phyloP scores from a whole-genome alignment of 2,329 filamentous ascomycete species.

The Sporothrix pallida region DNA sequence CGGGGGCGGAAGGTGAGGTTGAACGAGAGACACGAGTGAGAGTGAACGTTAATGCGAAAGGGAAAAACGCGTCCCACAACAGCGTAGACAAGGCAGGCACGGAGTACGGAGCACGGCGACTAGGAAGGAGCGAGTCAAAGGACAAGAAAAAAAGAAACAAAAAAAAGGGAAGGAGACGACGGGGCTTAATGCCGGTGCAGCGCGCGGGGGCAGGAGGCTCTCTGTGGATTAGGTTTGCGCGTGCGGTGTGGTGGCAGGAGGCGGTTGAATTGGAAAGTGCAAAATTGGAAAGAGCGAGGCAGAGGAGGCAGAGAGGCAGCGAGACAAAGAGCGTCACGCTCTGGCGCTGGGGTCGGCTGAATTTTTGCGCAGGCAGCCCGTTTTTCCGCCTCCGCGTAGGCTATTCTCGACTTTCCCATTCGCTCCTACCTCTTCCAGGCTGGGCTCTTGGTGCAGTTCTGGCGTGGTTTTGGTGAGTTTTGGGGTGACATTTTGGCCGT shows the following conservation, averaged over 20 bases:
- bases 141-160: background rate
- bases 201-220: constrained; percentile 7
- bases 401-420: background rate
- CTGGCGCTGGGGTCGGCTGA: constrained; percentile 15
- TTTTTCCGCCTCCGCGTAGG: constrained; percentile 13
- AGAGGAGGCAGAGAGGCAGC: background rate
- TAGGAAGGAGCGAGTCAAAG: constrained; percentile 2
- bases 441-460: background rate
- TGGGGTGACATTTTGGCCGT: background rate
- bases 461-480: background rate
- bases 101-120: background rate
- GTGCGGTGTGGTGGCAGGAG: background rate
- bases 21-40: constrained; percentile 1
- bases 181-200: constrained; percentile 22
- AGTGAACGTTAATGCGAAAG: constrained; percentile 5
- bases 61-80: constrained; percentile 33
- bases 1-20: background rate
- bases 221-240: constrained; percentile 13
- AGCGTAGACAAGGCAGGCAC: constrained; percentile 11
- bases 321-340: background rate
- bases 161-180: constrained; percentile 1
- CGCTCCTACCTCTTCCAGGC: background rate
- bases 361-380: constrained; percentile 27
- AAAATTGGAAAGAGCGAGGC: background rate
- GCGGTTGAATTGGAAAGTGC: background rate